phyloP scores from a whole-genome alignment of 148 eudicot species.

The Linanthus parryae region DNA sequence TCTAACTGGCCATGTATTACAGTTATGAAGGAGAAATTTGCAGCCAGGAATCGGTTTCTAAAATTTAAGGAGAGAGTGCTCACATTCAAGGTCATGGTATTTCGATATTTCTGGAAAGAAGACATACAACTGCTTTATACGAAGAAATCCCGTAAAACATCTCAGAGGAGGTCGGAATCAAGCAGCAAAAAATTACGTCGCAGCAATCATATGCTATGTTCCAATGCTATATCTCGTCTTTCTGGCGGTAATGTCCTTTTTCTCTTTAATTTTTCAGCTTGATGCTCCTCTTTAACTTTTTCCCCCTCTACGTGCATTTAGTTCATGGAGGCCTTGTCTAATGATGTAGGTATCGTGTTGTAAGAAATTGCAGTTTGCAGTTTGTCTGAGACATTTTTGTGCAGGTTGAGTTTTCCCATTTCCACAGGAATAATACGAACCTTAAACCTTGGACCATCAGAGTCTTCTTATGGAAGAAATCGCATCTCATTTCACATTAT shows the following conservation, averaged over 20 bases:
- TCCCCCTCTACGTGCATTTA: no score
- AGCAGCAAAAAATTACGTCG: constrained; percentile 25
- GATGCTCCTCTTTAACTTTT: no score
- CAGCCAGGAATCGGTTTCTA: constrained; percentile 37
- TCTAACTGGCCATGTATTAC: constrained; percentile 23
- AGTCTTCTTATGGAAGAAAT: no score
- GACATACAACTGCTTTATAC: constrained; percentile 50
- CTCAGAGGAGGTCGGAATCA: constrained; percentile 54
- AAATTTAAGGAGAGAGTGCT: constrained; percentile 64
- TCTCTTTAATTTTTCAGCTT: background rate
- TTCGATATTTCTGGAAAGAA: constrained; percentile 74
- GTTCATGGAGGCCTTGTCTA: no score
- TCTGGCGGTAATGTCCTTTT: constrained; percentile 40
- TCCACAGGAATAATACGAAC: no score
- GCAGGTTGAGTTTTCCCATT: no score
- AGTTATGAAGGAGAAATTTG: constrained; percentile 37
- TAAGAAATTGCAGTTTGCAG: no score
- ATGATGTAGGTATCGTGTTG: no score
- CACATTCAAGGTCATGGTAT: constrained; percentile 60
- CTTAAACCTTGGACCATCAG: no score
- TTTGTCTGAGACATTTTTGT: no score
- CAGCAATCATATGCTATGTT: constrained; percentile 52
- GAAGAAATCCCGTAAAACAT: constrained; percentile 42
- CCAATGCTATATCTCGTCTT: constrained; percentile 43
- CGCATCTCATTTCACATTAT: no score